These are phyloP conservation scores for Coniella lustricola DNA, from an alignment of 2,329 filamentous ascomycete genomes.

Conservation along the genomic window DNA sequence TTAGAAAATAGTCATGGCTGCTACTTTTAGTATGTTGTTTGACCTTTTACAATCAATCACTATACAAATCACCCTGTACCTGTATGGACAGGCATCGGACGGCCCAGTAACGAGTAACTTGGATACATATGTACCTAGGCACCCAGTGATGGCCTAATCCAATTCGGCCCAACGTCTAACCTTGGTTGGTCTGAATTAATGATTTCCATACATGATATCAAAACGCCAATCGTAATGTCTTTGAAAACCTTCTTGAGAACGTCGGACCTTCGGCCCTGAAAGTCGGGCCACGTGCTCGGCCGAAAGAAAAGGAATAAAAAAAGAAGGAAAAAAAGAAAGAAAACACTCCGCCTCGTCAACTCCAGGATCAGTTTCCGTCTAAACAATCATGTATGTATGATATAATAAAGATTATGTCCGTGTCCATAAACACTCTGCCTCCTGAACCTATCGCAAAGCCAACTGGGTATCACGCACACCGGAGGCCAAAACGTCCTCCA, in stretches of 20 bases:
- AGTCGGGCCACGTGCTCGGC: background rate
- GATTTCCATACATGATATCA: conserved; percentile 1
- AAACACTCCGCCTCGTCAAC: background rate
- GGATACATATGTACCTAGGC: background rate
- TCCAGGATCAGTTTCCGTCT: background rate
- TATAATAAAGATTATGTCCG: conserved; percentile 12
- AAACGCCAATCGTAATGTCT: conserved; percentile 4
- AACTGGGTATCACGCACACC: conserved; percentile 71
- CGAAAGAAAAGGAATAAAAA: background rate
- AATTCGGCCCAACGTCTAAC: background rate
- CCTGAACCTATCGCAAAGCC: conserved; percentile 51
- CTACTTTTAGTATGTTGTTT: too few relatives aligned
- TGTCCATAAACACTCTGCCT: conserved; percentile 13
- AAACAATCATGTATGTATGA: background rate
- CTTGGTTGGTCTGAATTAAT: background rate
- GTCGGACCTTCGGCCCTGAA: background rate
- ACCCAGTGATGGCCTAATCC: background rate
- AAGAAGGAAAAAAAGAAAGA: background rate
- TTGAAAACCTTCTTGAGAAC: background rate
- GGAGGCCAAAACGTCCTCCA: conserved; percentile 73
- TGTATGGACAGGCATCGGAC: too few relatives aligned
- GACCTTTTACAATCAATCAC: too few relatives aligned
- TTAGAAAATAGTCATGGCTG: too few relatives aligned
- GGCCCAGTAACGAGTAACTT: too few relatives aligned
- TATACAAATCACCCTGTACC: too few relatives aligned